Base-by-base conservation (phyloP, 1,284 basidiomycete genomes). In the Malassezia sp. region DNA sequence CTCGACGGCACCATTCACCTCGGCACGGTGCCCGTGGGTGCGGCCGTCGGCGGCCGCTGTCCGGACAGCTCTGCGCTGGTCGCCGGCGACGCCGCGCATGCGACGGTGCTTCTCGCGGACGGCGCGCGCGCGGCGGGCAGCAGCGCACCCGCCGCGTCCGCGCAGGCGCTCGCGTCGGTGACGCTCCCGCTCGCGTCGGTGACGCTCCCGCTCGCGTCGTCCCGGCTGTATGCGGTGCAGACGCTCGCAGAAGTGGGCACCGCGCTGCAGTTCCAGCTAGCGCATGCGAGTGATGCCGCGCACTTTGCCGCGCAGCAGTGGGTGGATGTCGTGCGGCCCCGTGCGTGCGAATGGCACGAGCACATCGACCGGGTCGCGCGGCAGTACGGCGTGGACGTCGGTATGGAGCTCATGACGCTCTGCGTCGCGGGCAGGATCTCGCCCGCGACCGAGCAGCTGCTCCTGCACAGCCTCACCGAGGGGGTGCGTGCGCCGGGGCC, bases 381-480 rank as follows among this genome's bases (percentile, higher is more conserved):
- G 24, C 57, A 53, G 32, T 53, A 59, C 12, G 61, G 52, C 9
- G 49, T 49, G 10, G 61, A 63, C 32, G 52, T 53, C 43, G 52
- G 45, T 26, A 49, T 56, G 38, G 59, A 61, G 27, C 51, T 61
- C 15, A 49, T 63, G 50, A 49, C 49, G 18, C 51, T 57, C 1
- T 48, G 61, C n/a, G 50, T 57, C 6, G 58, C 57, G 0, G 57
- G 57, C 4, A 44, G 51, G 10, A 53, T 57, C 5, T 52, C 52
- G 12, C 52, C 54, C 0, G 54, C 61, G n/a, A 53, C 54, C 14
- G 61, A 63, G 38, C 57, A 56, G 14, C 50, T 63, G 23, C 44
- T 63, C 9, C 45, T 59, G 21, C 56, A 53, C 17, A 59, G 53
- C 12, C 33, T 63, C 5, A 63, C 61, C 2, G 56, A 63, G 39